Base-by-base conservation (phyloP, 2,329 filamentous ascomycete genomes). In the Proliferodiscus dingleyae region DNA sequence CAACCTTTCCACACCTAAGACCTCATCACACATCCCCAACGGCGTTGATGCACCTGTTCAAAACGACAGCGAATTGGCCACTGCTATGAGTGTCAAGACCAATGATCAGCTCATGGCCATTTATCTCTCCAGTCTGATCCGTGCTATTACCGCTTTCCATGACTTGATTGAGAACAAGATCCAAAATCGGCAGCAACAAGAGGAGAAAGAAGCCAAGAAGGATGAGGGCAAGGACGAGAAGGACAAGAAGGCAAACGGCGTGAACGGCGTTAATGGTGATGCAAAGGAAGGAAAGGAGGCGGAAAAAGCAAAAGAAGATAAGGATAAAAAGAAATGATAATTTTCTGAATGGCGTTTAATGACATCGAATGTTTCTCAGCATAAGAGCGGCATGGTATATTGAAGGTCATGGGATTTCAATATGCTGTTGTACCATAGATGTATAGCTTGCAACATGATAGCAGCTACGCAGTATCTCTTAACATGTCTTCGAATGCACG, bases 161-260 rank as follows among this genome's bases (percentile, higher is more conserved):
- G 93, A 98, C 66, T 72, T 98, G 57, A 98, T 98, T 57, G 93
- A 98, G 74, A 98, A 98, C 75, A 98, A 98, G 79, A 96, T 97
- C 58, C 91, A 97, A 73, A 98, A 98, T 71, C 81, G 91, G 66
- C 90, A 97, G 70, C 88, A 94, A 67, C 87, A 94, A 63, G 93
- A 97, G 64, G 93, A 98, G 63, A 91, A 91, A 71, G 91, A 97
- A 59, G 78, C 74, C 37, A 88, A 88, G 71, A 88, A 82, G 49
- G 80, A 80, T 40, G 68, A 74, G 46, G 69, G 68, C 53, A 75
- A 74, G 55, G 73, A 77, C 28, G 75, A 75, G 53, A 81, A 89
- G 63, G 82, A 84, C 39, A 85, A 86, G 62, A 83, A 82, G 56
- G 67, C 71, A 58, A 78, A 78, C 50, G 64, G 60, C 50, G 55